phyloP scores from a whole-genome alignment of 805 yeast species.

The Teunomyces panamensis region DNA sequence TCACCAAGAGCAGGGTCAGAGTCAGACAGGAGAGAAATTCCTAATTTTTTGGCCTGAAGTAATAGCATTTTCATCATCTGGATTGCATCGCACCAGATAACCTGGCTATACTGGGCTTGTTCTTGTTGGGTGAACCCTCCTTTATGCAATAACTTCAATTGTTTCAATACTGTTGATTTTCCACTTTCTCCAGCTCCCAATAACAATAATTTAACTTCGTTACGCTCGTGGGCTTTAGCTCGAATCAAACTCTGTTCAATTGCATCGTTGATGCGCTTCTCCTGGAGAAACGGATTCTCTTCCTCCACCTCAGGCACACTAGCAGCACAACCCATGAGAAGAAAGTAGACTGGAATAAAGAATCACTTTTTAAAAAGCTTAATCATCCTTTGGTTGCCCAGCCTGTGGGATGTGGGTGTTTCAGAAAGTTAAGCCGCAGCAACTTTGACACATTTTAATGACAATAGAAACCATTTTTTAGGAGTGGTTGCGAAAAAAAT shows the following conservation, averaged over 20 bases:
- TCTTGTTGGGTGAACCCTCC: conserved; percentile 82
- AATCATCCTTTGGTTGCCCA: background rate
- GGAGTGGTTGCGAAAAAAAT: background rate
- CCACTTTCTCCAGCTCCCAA: conserved; percentile 96
- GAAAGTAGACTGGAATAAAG: background rate
- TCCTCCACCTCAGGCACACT: conserved; percentile 47
- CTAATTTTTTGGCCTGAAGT: conserved; percentile 67
- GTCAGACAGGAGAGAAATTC: conserved; percentile 67
- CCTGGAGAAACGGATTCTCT: conserved; percentile 52
- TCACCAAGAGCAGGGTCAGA: conserved; percentile 37
- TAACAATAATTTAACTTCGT: conserved; percentile 68
- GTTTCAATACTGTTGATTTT: conserved; percentile 88
- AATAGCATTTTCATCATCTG: conserved; percentile 77
- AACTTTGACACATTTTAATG: conserved; percentile 11
- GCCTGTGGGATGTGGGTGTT: conserved; percentile 1
- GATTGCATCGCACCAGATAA: conserved; percentile 90
- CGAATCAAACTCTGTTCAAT: conserved; percentile 61
- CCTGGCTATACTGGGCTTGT: conserved; percentile 73
- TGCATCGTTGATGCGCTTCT: conserved; percentile 54
- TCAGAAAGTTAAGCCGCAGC: conserved; percentile 15
- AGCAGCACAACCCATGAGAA: conserved; percentile 66
- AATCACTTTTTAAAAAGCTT: too few relatives aligned
- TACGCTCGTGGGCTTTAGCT: conserved; percentile 50
- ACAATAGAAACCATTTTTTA: background rate
- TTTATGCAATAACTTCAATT: conserved; percentile 79